phyloP scores from a whole-genome alignment of 192 early-diverging fungal species.

The Coemansia sp. region DNA sequence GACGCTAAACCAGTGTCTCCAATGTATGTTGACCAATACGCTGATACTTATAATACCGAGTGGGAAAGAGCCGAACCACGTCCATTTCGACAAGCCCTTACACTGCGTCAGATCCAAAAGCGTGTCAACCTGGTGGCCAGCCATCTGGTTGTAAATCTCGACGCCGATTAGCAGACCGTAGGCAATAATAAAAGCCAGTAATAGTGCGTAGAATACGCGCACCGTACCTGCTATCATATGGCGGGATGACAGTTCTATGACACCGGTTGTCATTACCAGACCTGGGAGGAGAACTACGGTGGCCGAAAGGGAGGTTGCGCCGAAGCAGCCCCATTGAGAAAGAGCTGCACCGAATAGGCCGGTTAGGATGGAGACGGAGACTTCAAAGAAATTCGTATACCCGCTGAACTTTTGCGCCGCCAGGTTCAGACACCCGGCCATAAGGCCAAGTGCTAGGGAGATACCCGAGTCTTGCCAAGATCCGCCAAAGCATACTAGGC shows the following conservation, averaged over 20 bases:
- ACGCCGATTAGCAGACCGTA: slow-evolving; percentile 70
- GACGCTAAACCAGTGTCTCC: slow-evolving; percentile 72
- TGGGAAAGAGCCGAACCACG: slow-evolving; percentile 62
- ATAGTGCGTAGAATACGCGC: slow-evolving; percentile 76
- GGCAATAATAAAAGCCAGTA: slow-evolving; percentile 76
- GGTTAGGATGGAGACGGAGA: slow-evolving; percentile 60
- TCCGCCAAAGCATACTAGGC: slow-evolving; percentile 69
- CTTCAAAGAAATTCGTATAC: slow-evolving; percentile 72
- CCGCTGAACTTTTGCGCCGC: slow-evolving; percentile 61
- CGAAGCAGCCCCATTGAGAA: slow-evolving; percentile 61
- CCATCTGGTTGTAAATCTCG: slow-evolving; percentile 62
- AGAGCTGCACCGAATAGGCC: slow-evolving; percentile 62
- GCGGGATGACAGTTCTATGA: slow-evolving; percentile 86
- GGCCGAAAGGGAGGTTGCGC: slow-evolving; percentile 62
- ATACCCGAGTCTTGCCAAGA: slow-evolving; percentile 68
- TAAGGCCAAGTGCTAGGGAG: slow-evolving; percentile 49
- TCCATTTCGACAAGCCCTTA: slow-evolving; percentile 39
- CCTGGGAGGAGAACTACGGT: slow-evolving; percentile 70
- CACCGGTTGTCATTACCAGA: slow-evolving; percentile 74
- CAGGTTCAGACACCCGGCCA: slow-evolving; percentile 62
- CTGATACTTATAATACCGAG: slow-evolving; percentile 57
- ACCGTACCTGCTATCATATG: slow-evolving; percentile 90
- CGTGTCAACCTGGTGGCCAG: slow-evolving; percentile 19
- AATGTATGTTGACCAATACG: slow-evolving; percentile 62
- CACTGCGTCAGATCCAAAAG: slow-evolving; percentile 57